These are phyloP conservation scores for Beauveria sp. DNA, from an alignment of 2,329 filamentous ascomycete genomes.

Conservation along the genomic window DNA sequence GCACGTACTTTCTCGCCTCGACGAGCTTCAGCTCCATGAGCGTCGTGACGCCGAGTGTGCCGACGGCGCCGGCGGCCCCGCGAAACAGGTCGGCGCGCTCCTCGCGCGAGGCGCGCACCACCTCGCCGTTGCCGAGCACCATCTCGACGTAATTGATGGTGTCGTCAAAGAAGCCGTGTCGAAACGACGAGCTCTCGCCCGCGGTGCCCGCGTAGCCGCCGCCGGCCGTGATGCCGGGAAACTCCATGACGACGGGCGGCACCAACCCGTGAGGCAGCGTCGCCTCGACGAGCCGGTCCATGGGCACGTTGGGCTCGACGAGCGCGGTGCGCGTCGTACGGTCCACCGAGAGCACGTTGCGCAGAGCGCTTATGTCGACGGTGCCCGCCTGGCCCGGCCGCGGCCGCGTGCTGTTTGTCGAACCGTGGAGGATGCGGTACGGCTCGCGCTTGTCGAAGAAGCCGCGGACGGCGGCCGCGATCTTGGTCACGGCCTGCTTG, in stretches of 20 bases:
- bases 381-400: slow-evolving; percentile 22
- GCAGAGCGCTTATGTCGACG: slow-evolving; percentile 59
- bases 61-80: slow-evolving; percentile 59
- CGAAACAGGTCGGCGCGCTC: slow-evolving; percentile 50
- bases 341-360: slow-evolving; percentile 58
- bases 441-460: slow-evolving; percentile 43
- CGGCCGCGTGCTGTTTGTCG: slow-evolving; percentile 65
- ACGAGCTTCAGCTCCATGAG: slow-evolving; percentile 57
- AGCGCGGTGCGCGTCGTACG: slow-evolving; percentile 46
- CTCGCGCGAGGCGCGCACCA: slow-evolving; percentile 43
- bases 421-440: slow-evolving; percentile 71
- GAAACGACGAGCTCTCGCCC: slow-evolving; percentile 63
- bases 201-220: slow-evolving; percentile 65
- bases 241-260: slow-evolving; percentile 68
- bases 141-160: slow-evolving; percentile 59
- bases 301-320: slow-evolving; percentile 68
- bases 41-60: slow-evolving; percentile 61
- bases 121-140: slow-evolving; percentile 58
- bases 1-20: slow-evolving; percentile 52
- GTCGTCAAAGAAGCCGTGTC: slow-evolving; percentile 63
- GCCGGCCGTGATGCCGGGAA: slow-evolving; percentile 66
- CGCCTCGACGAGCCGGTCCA: slow-evolving; percentile 61
- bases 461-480: slow-evolving; percentile 38
- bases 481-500: slow-evolving; percentile 37
- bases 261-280: slow-evolving; percentile 59